Base-by-base conservation (phyloP, 176 grass and related monocot species). In the Ensete glaucum region DNA sequence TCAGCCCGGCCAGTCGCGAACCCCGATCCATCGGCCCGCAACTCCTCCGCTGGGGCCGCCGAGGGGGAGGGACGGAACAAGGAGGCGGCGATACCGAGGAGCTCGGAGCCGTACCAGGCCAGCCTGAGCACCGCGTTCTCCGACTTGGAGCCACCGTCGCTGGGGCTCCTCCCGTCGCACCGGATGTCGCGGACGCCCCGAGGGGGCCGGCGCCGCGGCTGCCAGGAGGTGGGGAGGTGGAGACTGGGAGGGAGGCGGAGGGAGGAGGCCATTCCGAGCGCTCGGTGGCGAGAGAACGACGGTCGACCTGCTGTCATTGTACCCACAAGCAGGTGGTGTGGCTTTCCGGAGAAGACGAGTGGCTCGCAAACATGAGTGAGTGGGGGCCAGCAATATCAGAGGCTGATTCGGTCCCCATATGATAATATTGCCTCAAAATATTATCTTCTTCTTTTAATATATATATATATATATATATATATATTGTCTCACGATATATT, bases 51-150 rank as follows among this genome's bases (percentile, higher is more conserved):
- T 0, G 15, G 50, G 25, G 72, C 77, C 1, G 68, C 4, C 8
- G 85, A 64, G 17, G 70, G 51, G 58, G 78, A 76, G 10, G 73
- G 81, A 8, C 90, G 80, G 82, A 92, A 83, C 24, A 88, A 72
- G 9, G 87, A 97, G 7, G 83, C 90, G 27, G 87, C 93, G 79
- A 97, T 73, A 76, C 93, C 90, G 17, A 98, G 95, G 20, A 89
- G 73, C 80, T 98, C 90, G 50, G 95, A 98, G 51, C 90, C 88
- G 82, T 98, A 98, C 95, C 88, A 98, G 5, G 88, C 88, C 54
- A 72, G 77, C 84, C 79, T 91, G 27, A 98, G 90, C 75, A 98
- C 86, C 1, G 76, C 88, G 75, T 89, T 89, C 58, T 98, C 88
- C 29, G 86, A 87, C 66, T 76, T 20, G 52, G 94, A 82, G 54